Percentiles rank a stretch among this genome's conserved stretches.
Evolutionary conservation across 306 rosid genomes (phyloP).

Genomic region (Corylus americana): DNA sequence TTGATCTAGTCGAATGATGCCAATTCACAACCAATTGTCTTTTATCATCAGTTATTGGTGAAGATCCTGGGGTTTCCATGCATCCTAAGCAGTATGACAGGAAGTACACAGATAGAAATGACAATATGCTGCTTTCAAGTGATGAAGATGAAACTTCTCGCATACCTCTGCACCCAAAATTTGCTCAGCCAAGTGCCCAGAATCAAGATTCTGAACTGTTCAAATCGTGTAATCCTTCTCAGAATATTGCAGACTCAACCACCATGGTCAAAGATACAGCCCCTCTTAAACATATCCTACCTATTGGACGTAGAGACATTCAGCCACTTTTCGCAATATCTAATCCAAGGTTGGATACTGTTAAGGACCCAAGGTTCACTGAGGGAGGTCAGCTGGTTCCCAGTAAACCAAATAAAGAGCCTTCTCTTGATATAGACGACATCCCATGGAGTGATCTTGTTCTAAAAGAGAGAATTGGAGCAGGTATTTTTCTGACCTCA

Average conservation of each 20-base stretch:
- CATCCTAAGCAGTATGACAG: slow-evolving; percentile 55
- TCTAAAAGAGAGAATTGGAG: slow-evolving; percentile 88
- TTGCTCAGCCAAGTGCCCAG: slow-evolving; percentile 37
- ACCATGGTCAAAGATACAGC: slow-evolving; percentile 48
- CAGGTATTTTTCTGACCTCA: slow-evolving; percentile 54
- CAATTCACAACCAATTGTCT: slow-evolving; percentile 9
- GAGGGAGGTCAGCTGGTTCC: slow-evolving; percentile 60
- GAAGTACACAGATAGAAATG: slow-evolving; percentile 49
- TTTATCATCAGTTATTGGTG: slow-evolving; percentile 42
- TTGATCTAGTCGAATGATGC: slow-evolving; percentile 13
- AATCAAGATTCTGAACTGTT: slow-evolving; percentile 52
- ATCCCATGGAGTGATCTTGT: slow-evolving; percentile 85
- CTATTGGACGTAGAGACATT: slow-evolving; percentile 47
- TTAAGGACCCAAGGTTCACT: slow-evolving; percentile 46
- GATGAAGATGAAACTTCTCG: slow-evolving; percentile 45
- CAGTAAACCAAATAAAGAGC: slow-evolving; percentile 48
- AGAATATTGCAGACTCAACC: slow-evolving; percentile 43
- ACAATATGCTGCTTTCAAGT: slow-evolving; percentile 42
- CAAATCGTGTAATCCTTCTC: slow-evolving; percentile 44
- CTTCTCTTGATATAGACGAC: slow-evolving; percentile 60
- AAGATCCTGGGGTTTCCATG: slow-evolving; percentile 44
- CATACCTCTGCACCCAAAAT: slow-evolving; percentile 40
- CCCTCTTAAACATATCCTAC: slow-evolving; percentile 41
- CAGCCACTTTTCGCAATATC: slow-evolving; percentile 30
- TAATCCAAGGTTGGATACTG: slow-evolving; percentile 48